Conservation (phyloP, 2,329 filamentous ascomycete genomes). For the Cladosporium sp. region DNA sequence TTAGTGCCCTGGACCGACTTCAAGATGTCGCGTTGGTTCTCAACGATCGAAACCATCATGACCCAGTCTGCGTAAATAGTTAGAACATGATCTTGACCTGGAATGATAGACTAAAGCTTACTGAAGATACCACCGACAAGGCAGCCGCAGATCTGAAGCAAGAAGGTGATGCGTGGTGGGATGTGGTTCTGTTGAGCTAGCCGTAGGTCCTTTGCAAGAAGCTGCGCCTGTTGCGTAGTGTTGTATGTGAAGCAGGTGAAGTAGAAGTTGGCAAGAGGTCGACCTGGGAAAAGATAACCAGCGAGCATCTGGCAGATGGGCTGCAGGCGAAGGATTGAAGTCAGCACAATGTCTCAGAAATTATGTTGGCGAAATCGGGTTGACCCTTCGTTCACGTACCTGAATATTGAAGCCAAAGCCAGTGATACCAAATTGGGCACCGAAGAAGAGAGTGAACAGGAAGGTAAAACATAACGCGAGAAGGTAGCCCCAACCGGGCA, state of each 20-base stretch:
- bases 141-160: conserved; percentile 47
- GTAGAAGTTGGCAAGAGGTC: conserved; percentile 39
- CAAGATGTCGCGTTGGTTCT: conserved; percentile 47
- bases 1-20: conserved; percentile 46
- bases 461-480: conserved; percentile 38
- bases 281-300: conserved; percentile 49
- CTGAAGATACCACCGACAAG: conserved; percentile 49
- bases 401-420: conserved; percentile 47
- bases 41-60: conserved; percentile 41
- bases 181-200: conserved; percentile 43
- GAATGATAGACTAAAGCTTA: conserved; percentile 31
- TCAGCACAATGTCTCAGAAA: not conserved
- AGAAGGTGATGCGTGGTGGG: conserved; percentile 48
- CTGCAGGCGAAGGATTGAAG: not conserved
- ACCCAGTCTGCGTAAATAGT: not conserved
- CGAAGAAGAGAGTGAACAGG: conserved; percentile 37
- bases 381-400: not conserved
- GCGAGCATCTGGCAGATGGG: conserved; percentile 51
- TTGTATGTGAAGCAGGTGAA: conserved; percentile 37
- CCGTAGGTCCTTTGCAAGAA: conserved; percentile 40
- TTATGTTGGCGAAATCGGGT: conserved; percentile 15
- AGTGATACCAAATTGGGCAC: conserved; percentile 30
- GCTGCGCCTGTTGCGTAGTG: conserved; percentile 33
- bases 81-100: no score
- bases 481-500: conserved; percentile 37